Base-by-base conservation (phyloP, 306 rosid genomes). In the Lotus japonicus region DNA sequence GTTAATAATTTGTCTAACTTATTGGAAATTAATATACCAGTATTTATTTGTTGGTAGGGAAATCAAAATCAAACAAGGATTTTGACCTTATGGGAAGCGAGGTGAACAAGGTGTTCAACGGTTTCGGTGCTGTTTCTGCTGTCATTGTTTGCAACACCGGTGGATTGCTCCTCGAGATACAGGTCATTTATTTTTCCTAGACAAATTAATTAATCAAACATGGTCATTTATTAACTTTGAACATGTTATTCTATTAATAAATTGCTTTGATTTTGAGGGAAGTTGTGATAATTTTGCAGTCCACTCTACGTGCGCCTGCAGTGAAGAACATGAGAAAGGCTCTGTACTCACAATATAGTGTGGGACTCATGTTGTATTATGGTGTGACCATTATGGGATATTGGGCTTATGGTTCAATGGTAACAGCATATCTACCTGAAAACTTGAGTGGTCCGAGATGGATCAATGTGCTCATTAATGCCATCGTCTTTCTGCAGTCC, bases 341-440 rank as follows among this genome's bases (percentile, higher is more conserved):
- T 0, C 18, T 86, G 13, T 71, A 38, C 67, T 10, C 74, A 5
- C 88, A 81, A 64, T 86, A 58, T 14, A 81, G 80, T 28, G 64
- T 70, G 62, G 92, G 92, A 17, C 44, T 23, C 0, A 0, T 84
- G 11, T 50, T 79, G 7, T 84, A 81, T 66, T 86, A 86, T 16
- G 85, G 83, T 28, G 80, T 84, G 0, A 74, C 63, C 52, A 1
- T 84, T 0, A 7, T 77, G 3, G 88, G 86, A 11, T 86, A 81
- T 71, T 86, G 92, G 92, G 92, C 88, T 42, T 86, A 86, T 64
- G 88, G 92, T 1, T 44, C 88, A 9, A 23, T 36, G 4, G 83
- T 69, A 2, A 81, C 85, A 0, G 66, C 70, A 0, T 86, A 84
- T 65, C 82, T 86, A 28, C 92, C 88, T 1, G 45, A 74, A 21